Evolutionary conservation across 768 basidiomycete genomes (phyloP).

Genomic region (Calocybe indica): DNA sequence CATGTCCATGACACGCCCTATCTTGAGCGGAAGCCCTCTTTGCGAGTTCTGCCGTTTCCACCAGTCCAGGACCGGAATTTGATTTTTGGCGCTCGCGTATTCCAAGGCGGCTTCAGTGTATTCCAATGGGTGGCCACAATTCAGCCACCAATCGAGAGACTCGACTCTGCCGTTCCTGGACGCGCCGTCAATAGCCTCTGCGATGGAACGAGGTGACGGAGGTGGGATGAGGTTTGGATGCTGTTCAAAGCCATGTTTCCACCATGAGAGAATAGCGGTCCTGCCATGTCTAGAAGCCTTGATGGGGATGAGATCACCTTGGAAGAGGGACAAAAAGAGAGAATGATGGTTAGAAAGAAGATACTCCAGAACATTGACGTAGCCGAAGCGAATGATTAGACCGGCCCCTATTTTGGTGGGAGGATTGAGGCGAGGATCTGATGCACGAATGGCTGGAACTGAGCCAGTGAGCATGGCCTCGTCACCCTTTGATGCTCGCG

Average conservation of each 20-base stretch:
- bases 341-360: constrained; percentile 59
- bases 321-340: constrained; percentile 61
- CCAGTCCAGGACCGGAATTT: constrained; percentile 76
- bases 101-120: constrained; percentile 80
- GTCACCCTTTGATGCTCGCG: constrained; percentile 62
- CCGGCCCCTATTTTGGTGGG: constrained; percentile 69
- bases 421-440: constrained; percentile 46
- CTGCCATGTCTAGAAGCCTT: constrained; percentile 76
- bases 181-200: constrained; percentile 74
- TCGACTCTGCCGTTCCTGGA: constrained; percentile 70
- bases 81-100: constrained; percentile 72
- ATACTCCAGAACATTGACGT: constrained; percentile 70
- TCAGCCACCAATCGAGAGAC: constrained; percentile 79
- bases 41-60: constrained; percentile 60
- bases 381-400: constrained; percentile 65
- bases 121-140: constrained; percentile 58
- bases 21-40: constrained; percentile 58
- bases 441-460: constrained; percentile 53
- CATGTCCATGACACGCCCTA: constrained; percentile 82
- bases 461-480: constrained; percentile 64
- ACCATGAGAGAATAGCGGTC: constrained; percentile 72
- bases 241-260: constrained; percentile 59
- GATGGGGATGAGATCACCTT: constrained; percentile 65
- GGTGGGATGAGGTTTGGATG: constrained; percentile 54
- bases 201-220: constrained; percentile 47